A percentile compares a stretch with the other conserved stretches of the same genome.
These are phyloP conservation scores for Globisporangium perplexum DNA, from an alignment of 352 stramenopile genomes.

Conservation along the genomic window DNA sequence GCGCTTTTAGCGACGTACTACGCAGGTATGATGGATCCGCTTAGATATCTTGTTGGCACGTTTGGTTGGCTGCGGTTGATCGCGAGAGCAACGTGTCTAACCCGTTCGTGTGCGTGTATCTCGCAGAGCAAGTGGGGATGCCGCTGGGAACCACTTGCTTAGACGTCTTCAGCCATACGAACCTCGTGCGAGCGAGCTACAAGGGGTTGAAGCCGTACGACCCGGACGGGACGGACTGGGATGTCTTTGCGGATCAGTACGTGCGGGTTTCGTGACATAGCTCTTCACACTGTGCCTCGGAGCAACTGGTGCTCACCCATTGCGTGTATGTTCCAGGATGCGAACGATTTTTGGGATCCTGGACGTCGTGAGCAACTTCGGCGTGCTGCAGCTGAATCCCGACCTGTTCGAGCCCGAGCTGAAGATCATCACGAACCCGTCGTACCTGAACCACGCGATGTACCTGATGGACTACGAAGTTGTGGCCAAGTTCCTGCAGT, in stretches of 20 bases:
- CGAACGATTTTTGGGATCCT: slow-evolving; percentile 76
- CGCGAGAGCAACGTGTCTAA: not conserved
- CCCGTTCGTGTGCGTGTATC: not conserved
- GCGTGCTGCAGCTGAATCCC: slow-evolving; percentile 58
- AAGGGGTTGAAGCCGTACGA: slow-evolving; percentile 69
- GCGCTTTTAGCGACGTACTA: slow-evolving; percentile 69
- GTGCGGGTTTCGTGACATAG: too few relatives aligned
- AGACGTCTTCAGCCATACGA: slow-evolving; percentile 72
- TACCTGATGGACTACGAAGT: slow-evolving; percentile 61
- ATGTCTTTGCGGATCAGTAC: slow-evolving; percentile 66
- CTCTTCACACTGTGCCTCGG: too few relatives aligned
- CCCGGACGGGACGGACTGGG: slow-evolving; percentile 53
- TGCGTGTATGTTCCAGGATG: slow-evolving; percentile 39
- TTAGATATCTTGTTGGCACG: not conserved
- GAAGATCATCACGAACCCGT: slow-evolving; percentile 67
- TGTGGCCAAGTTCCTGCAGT: slow-evolving; percentile 70
- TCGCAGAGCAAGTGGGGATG: slow-evolving; percentile 65
- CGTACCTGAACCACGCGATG: slow-evolving; percentile 77
- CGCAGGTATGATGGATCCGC: slow-evolving; percentile 29
- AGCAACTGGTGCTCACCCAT: too few relatives aligned
- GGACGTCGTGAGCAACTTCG: slow-evolving; percentile 78
- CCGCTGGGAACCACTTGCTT: slow-evolving; percentile 55
- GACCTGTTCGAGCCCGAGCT: slow-evolving; percentile 64
- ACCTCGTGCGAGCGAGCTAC: slow-evolving; percentile 57
- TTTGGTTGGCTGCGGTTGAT: not conserved